A percentile compares a stretch with the other conserved stretches of the same genome.
These are phyloP conservation scores for Aphanomyces stellatus DNA, from an alignment of 352 stramenopile species.

Conservation along the genomic window DNA sequence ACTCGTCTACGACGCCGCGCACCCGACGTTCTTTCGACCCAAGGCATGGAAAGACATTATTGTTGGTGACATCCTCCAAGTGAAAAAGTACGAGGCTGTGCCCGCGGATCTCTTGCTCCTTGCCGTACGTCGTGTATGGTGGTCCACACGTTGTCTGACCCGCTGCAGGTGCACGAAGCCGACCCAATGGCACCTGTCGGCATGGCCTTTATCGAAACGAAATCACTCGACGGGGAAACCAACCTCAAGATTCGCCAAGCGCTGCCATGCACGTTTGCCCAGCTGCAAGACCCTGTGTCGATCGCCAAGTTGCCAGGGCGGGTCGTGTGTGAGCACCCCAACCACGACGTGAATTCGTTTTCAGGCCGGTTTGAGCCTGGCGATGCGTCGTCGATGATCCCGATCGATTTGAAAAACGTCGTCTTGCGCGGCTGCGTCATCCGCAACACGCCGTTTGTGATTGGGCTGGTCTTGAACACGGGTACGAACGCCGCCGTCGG, in stretches of 20 bases:
- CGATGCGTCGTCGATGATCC: constrained; percentile 60
- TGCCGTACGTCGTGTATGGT: constrained; percentile 26
- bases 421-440: constrained; percentile 73
- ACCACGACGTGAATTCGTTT: constrained; percentile 85
- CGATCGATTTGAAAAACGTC: constrained; percentile 81
- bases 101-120: constrained; percentile 75
- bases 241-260: constrained; percentile 82
- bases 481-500: constrained; percentile 24
- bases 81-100: constrained; percentile 80
- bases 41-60: constrained; percentile 49
- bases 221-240: constrained; percentile 80
- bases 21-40: constrained; percentile 36
- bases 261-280: constrained; percentile 72
- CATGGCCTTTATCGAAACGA: constrained; percentile 84
- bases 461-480: constrained; percentile 76
- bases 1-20: constrained; percentile 48
- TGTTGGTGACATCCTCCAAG: constrained; percentile 79
- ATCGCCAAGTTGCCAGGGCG: constrained; percentile 55
- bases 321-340: constrained; percentile 71
- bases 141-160: background rate
- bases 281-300: constrained; percentile 56
- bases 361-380: constrained; percentile 64
- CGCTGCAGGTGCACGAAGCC: constrained; percentile 30
- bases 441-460: constrained; percentile 69
- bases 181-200: constrained; percentile 50